Evolutionary conservation across 768 basidiomycete genomes (phyloP).

Genomic region (Pleurotus giganteus): DNA sequence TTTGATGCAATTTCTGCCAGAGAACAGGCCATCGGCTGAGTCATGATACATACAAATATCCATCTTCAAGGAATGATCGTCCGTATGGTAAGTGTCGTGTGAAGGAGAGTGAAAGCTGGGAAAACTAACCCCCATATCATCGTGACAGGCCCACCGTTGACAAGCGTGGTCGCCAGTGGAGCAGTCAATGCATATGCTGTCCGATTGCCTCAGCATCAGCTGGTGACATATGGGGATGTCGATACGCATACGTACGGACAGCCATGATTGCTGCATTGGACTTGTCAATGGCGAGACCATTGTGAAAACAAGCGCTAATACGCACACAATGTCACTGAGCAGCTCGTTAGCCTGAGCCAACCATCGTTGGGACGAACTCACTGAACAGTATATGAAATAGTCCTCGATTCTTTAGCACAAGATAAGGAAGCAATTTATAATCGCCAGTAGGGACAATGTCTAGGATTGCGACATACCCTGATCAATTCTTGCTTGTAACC

Average conservation of each 20-base stretch:
- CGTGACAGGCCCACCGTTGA: conserved; percentile 52
- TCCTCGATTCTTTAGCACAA: conserved; percentile 40
- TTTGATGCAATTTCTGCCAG: conserved; percentile 59
- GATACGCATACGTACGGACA: conserved; percentile 59
- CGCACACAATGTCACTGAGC: conserved; percentile 47
- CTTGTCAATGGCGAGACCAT: conserved; percentile 9
- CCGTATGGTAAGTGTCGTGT: background rate
- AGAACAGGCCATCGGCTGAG: conserved; percentile 48
- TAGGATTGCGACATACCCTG: conserved; percentile 33
- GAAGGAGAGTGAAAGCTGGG: background rate
- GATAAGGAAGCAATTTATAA: background rate
- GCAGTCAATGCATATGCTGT: conserved; percentile 57
- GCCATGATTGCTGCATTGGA: conserved; percentile 51
- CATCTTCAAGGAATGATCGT: conserved; percentile 30
- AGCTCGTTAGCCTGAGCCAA: background rate
- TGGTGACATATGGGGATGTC: background rate
- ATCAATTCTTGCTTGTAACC: conserved; percentile 58
- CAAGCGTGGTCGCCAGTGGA: conserved; percentile 53
- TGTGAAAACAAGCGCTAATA: background rate
- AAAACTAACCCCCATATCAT: conserved; percentile 60
- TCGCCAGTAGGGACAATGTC: background rate
- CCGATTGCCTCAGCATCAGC: background rate
- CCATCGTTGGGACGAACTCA: conserved; percentile 25
- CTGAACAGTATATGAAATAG: conserved; percentile 54
- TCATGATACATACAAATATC: conserved; percentile 48